Base-by-base conservation (phyloP, 169 alveolate species). In the Plasmodium sp. region DNA sequence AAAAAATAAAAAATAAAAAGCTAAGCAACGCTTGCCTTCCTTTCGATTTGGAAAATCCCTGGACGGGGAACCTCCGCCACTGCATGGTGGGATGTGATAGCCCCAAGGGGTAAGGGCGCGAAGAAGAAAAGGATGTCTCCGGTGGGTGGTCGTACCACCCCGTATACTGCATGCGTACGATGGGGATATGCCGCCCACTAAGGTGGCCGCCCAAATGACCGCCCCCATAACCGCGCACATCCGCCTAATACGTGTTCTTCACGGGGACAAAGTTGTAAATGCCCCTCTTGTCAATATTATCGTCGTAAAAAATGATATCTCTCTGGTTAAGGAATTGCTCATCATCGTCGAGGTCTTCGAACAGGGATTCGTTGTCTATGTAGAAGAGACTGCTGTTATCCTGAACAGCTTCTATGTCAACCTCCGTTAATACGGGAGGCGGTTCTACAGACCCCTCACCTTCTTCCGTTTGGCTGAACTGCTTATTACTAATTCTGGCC, bases 301-400 rank as follows among this genome's bases (percentile, higher is more conserved):
- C 80, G 33, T 86, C 93, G 56, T 75, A 86, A 39, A n/a, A 51
- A 75, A 75, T 18, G 36, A 74, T 75, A 18, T 77, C 71, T 14
- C 71, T 86, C 6, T 79, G 54, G 48, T 86, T 86, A 77, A 86
- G 54, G n/a, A 41, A 86, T 31, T n/a, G 36, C n/a, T 86, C 93
- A 14, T 54, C 81, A 1, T 86, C 93, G n/a, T 86, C 93, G 48
- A 86, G 72, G 14, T 56, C 88, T 2, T 86, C 93, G 43, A 86
- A 86, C 33, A 31, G 14, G 41, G 77, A 51, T 3, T 41, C 22
- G 16, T 51, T 48, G 81, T 86, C 93, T 14, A 33, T 27, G 14
- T 86, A 86, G 56, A 77, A 71, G 3, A 75, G 71, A 36, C 41
- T 16, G 31, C 48, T 51, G 54, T 79, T 51, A 1, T 77, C 33